A percentile compares a stretch with the other conserved stretches of the same genome.
Conservation (phyloP, 169 alveolate genomes). For the Cytauxzoon felis region DNA sequence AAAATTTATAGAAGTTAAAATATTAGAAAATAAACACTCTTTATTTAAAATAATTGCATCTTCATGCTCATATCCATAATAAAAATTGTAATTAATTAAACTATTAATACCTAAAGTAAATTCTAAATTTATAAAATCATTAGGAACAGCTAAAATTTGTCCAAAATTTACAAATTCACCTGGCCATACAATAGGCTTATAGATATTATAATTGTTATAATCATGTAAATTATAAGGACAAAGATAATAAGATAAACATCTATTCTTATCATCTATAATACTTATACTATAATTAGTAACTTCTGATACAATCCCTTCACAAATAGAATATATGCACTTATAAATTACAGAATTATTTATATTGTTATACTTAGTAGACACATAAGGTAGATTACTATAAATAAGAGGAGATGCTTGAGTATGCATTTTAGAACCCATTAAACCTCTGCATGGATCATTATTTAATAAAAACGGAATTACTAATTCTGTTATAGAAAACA, state of each 20-base stretch:
- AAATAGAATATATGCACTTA: conserved; percentile 11
- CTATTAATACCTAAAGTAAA: conserved; percentile 50
- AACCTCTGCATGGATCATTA: conserved; percentile 60
- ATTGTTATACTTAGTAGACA: conserved; percentile 50
- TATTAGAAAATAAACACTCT: conserved; percentile 11
- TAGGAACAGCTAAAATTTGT: conserved; percentile 11
- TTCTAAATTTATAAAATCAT: conserved; percentile 40
- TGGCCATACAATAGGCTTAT: conserved; percentile 38
- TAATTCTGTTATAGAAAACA: conserved; percentile 53
- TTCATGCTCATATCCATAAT: conserved; percentile 57
- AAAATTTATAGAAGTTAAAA: conserved; percentile 32
- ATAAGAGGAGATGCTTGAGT: conserved; percentile 48
- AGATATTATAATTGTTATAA: conserved; percentile 7
- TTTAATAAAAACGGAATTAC: conserved; percentile 49
- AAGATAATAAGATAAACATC: conserved; percentile 51
- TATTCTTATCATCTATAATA: conserved; percentile 24
- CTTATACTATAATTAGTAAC: conserved; percentile 43
- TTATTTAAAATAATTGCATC: conserved; percentile 50
- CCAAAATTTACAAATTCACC: conserved; percentile 36
- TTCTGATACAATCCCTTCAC: conserved; percentile 21
- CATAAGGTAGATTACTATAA: conserved; percentile 11
- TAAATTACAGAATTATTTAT: conserved; percentile 3
- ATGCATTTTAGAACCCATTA: conserved; percentile 67
- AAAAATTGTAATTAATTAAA: conserved; percentile 31
- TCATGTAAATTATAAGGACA: conserved; percentile 25